Base-by-base conservation (phyloP, 2,329 filamentous ascomycete genomes). In the Diplodia mutila region DNA sequence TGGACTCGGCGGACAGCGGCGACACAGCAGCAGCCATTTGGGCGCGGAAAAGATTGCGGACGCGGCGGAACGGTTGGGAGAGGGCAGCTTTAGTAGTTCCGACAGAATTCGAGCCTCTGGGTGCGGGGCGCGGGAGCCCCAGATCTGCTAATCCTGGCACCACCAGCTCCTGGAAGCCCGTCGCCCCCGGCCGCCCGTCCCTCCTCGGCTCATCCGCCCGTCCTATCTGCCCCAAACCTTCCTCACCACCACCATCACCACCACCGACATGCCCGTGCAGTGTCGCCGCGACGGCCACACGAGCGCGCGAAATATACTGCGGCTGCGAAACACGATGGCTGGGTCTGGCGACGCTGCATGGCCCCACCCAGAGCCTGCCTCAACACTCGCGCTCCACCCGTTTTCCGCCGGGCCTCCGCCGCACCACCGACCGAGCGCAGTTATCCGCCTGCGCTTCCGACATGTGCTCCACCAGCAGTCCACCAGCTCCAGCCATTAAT, bases 371-470 rank as follows among this genome's bases (percentile, higher is more conserved):
- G 9, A 1, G 37, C 18, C 21, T 39, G 8, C 16, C 52, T 34
- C 32, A 9, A 34, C 32, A 3, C 32, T 9, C 0, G 25, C 23
- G 57, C 57, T 48, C 39, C 57, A 32, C 57, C 59, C 59, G 59
- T 63, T 63, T 63, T 63, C 59, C 59, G 59, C 59, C 46, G 59
- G 12, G n/a, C 25, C 39, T 34, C 57, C 57, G 57, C 57, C 39
- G 37, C 39, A 61, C 8, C 57, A 29, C 57, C 57, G 34, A 32
- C 25, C 25, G 25, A 29, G 29, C 32, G 32, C 57, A 63, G 42
- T 63, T 63, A 63, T 63, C 59, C 59, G 59, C 59, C 21, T 6
- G 59, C 27, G 25, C 59, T 63, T 63, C 59, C 59, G 59, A 63
- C 59, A 37, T 25, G 27, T 37, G 59, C 59, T 51, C 59, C 46